These are phyloP conservation scores for Eutypella sp. DNA, from an alignment of 2,329 filamentous ascomycete genomes.

Conservation along the genomic window DNA sequence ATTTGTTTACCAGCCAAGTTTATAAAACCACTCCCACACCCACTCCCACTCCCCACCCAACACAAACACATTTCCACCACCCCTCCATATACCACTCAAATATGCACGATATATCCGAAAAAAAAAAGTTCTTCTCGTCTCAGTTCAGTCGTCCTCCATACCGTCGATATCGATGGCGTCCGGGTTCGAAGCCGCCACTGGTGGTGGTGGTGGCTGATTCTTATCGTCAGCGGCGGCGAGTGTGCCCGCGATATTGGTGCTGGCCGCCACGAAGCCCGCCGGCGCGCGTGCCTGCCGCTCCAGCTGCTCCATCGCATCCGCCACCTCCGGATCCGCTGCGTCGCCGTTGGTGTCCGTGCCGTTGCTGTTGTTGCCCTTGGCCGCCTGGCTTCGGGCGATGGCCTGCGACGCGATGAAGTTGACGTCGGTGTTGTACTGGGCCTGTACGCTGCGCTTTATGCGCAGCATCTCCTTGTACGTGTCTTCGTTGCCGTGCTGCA, in stretches of 20 bases:
- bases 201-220: constrained; percentile 24
- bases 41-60: no score
- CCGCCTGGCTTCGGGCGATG: constrained; percentile 68
- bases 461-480: constrained; percentile 99
- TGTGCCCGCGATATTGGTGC: constrained; percentile 63
- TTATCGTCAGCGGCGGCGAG: constrained; percentile 34
- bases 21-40: no score
- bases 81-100: no score
- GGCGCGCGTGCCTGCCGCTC: constrained; percentile 87
- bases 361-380: constrained; percentile 35
- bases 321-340: constrained; percentile 44
- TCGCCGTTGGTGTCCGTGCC: constrained; percentile 20
- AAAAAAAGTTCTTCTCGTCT: constrained; percentile 9
- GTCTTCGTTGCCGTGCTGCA: constrained; percentile 97
- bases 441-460: constrained; percentile 94
- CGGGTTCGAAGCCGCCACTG: constrained; percentile 60
- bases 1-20: no score
- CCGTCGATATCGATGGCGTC: constrained; percentile 80
- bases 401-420: constrained; percentile 97
- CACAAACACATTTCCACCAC: no score
- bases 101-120: no score
- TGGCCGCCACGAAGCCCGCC: constrained; percentile 85
- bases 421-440: constrained; percentile 98
- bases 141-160: constrained; percentile 52
- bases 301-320: constrained; percentile 83